Percentiles rank a stretch among this genome's conserved stretches.
phyloP scores from a whole-genome alignment of 2,329 filamentous ascomycete species.

The Pseudofabraea citricarpa region DNA sequence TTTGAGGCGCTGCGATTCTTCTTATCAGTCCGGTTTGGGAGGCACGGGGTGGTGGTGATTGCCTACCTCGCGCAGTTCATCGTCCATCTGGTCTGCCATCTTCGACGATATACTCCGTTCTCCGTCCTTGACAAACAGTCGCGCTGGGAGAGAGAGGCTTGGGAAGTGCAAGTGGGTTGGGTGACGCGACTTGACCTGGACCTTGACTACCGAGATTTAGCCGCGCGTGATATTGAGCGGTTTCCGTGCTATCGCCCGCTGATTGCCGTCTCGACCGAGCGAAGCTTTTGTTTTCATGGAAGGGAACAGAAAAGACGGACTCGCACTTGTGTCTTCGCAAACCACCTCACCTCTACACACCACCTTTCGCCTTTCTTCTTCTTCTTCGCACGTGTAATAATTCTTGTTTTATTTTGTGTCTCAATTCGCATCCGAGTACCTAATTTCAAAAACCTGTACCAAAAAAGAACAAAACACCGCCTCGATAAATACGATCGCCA shows the following conservation, averaged over 20 bases:
- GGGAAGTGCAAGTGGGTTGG: no score
- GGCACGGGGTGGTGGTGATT: neutral
- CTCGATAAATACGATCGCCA: neutral
- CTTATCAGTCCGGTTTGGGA: neutral
- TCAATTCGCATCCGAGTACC: neutral
- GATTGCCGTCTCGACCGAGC: slow-evolving; percentile 1
- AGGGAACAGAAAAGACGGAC: no score
- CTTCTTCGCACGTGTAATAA: neutral
- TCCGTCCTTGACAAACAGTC: neutral
- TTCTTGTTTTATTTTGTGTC: slow-evolving; percentile 1
- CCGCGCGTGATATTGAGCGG: no score
- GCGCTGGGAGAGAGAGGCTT: slow-evolving; percentile 9
- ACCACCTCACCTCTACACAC: neutral
- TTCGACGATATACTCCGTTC: neutral
- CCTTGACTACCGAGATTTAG: no score
- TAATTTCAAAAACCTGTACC: no score
- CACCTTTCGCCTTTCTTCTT: slow-evolving; percentile 1
- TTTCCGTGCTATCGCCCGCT: neutral
- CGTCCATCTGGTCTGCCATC: slow-evolving; percentile 20
- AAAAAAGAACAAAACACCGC: no score
- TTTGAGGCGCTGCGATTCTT: slow-evolving; percentile 63
- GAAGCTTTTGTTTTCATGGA: slow-evolving; percentile 5
- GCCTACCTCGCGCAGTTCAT: slow-evolving; percentile 16
- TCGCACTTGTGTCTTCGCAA: no score
- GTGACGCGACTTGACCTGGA: no score